Evolutionary conservation across 768 basidiomycete species (phyloP).

Genomic region (Agaricus sinodeliciosus): DNA sequence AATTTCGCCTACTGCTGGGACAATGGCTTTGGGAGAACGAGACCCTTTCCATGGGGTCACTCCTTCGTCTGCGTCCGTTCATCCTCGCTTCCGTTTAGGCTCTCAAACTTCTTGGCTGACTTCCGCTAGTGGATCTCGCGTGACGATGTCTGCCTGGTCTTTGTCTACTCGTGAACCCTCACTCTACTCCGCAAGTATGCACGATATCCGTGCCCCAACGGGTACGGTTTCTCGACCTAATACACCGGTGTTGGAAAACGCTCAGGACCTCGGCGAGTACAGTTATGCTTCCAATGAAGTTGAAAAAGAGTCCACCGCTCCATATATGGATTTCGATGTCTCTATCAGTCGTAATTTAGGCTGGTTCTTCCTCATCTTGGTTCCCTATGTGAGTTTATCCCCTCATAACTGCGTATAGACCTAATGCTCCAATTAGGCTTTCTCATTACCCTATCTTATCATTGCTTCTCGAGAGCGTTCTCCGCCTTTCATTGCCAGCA

Average conservation of each 20-base stretch:
- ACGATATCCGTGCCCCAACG: constrained; percentile 37
- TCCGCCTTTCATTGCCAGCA: constrained; percentile 32
- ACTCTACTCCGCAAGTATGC: constrained; percentile 28
- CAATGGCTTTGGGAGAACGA: constrained; percentile 31
- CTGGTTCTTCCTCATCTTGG: constrained; percentile 65
- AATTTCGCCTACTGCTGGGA: constrained; percentile 32
- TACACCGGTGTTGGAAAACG: constrained; percentile 49
- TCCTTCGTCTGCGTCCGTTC: constrained; percentile 29
- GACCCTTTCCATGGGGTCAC: constrained; percentile 61
- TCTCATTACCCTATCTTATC: constrained; percentile 60
- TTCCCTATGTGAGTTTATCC: constrained; percentile 50
- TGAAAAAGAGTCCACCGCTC: constrained; percentile 46
- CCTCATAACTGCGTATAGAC: neutral
- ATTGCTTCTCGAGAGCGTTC: constrained; percentile 30
- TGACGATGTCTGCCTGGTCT: constrained; percentile 61
- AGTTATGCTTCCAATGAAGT: constrained; percentile 45
- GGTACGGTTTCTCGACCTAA: constrained; percentile 35
- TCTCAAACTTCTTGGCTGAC: constrained; percentile 75
- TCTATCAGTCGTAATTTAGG: constrained; percentile 46
- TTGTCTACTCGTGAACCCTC: constrained; percentile 43
- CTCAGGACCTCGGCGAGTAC: constrained; percentile 65
- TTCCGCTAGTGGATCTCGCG: constrained; percentile 50
- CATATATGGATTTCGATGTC: constrained; percentile 45
- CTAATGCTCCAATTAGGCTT: constrained; percentile 29
- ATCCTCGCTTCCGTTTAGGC: constrained; percentile 43